These are phyloP conservation scores for Lepiota brunneoincarnata DNA, from an alignment of 768 basidiomycete species.

Conservation along the genomic window DNA sequence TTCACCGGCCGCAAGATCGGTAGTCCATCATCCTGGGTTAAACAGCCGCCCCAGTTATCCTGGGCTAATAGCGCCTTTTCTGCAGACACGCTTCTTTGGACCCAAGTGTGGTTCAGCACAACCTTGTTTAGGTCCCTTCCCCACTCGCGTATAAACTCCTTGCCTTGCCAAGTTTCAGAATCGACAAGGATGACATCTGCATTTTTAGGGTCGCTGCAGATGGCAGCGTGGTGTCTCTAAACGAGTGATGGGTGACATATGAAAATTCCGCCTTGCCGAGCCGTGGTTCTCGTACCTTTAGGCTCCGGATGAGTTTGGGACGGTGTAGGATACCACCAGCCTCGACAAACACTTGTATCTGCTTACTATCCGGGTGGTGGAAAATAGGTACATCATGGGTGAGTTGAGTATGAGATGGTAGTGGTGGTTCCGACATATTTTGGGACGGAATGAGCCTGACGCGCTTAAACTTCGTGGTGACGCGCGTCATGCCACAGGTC, in stretches of 20 bases:
- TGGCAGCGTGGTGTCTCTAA: constrained; percentile 55
- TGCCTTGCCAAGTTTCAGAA: constrained; percentile 45
- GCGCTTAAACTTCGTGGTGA: background rate
- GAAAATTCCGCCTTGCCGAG: background rate
- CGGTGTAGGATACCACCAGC: constrained; percentile 47
- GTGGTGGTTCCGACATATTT: constrained; percentile 13
- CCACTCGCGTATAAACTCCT: constrained; percentile 59
- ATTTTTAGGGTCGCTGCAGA: constrained; percentile 47
- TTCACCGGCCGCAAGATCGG: constrained; percentile 25
- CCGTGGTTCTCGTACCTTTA: constrained; percentile 34
- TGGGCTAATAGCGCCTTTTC: constrained; percentile 41
- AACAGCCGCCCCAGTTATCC: constrained; percentile 53
- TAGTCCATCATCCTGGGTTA: constrained; percentile 38
- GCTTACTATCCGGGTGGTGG: constrained; percentile 34
- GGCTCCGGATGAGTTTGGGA: constrained; percentile 47
- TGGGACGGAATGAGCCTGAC: background rate
- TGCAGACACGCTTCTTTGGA: constrained; percentile 37
- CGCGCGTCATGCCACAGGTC: constrained; percentile 9
- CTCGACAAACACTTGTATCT: constrained; percentile 55
- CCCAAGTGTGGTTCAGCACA: constrained; percentile 56
- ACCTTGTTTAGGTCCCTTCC: constrained; percentile 47
- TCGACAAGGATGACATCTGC: constrained; percentile 63
- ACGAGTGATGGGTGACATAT: constrained; percentile 7
- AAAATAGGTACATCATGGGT: constrained; percentile 27
- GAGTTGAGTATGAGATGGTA: constrained; percentile 8